phyloP scores from a whole-genome alignment of 1,284 basidiomycete species.

The Sparassis latifolia region DNA sequence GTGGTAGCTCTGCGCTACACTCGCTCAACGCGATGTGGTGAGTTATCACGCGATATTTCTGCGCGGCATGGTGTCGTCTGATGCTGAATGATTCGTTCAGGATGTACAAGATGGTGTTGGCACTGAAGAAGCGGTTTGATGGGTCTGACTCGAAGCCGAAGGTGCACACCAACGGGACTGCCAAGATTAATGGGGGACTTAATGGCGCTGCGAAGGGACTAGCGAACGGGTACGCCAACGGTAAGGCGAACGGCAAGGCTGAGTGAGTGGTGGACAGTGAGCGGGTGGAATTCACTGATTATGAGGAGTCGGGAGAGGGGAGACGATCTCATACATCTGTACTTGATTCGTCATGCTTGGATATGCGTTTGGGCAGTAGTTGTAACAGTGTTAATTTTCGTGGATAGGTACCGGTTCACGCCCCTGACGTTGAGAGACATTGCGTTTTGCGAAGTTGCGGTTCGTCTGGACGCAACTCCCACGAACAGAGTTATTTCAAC shows the following conservation, averaged over 20 bases:
- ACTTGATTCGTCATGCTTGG: too few species aligned
- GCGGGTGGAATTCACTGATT: too few species aligned
- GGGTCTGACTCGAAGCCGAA: conserved; percentile 8
- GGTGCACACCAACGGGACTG: conserved; percentile 33
- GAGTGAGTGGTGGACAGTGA: not conserved
- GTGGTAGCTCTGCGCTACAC: conserved; percentile 56
- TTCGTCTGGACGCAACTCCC: too few species aligned
- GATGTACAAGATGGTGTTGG: conserved; percentile 62
- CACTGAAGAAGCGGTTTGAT: conserved; percentile 50
- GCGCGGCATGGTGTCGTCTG: not conserved
- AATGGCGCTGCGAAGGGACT: not conserved
- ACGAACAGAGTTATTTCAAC: too few species aligned
- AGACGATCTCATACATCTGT: too few species aligned
- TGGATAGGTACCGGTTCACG: too few species aligned
- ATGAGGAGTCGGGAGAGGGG: too few species aligned
- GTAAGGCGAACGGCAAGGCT: not conserved
- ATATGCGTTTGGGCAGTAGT: too few species aligned
- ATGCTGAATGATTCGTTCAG: conserved; percentile 25
- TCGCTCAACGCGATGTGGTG: conserved; percentile 70
- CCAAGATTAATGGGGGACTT: conserved; percentile 6
- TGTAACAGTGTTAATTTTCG: too few species aligned
- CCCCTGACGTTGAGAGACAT: too few species aligned
- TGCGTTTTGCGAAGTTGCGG: too few species aligned
- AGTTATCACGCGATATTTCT: conserved; percentile 14
- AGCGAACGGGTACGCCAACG: not conserved